These are phyloP conservation scores for Ustilaginoidea virens DNA, from an alignment of 2,329 filamentous ascomycete genomes.

Conservation along the genomic window DNA sequence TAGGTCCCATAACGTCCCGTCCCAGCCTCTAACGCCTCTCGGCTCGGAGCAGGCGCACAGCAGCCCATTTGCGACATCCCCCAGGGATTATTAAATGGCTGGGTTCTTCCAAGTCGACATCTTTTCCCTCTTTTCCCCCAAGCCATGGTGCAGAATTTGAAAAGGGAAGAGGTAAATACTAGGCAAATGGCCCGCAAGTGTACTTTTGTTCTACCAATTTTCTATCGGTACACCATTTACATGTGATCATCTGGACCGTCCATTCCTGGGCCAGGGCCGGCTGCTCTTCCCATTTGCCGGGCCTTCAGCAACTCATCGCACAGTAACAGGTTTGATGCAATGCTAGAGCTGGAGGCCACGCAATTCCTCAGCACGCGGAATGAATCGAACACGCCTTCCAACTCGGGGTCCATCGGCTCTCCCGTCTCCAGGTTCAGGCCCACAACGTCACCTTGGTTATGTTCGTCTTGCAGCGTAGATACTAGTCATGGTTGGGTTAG, in stretches of 20 bases:
- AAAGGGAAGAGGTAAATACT: not conserved
- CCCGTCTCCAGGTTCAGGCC: slow-evolving; percentile 78
- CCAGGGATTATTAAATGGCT: no score
- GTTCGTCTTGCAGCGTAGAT: slow-evolving; percentile 73
- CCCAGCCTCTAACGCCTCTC: no score
- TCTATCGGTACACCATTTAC: slow-evolving; percentile 20
- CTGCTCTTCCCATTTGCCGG: slow-evolving; percentile 71
- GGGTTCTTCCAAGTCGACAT: no score
- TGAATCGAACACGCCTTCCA: slow-evolving; percentile 88
- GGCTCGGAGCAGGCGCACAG: no score
- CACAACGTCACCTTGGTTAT: slow-evolving; percentile 67
- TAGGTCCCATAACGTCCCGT: no score
- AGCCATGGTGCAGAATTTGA: not conserved
- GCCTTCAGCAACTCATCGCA: slow-evolving; percentile 98
- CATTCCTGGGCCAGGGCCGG: slow-evolving; percentile 48
- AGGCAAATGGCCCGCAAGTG: slow-evolving; percentile 11
- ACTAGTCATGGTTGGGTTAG: slow-evolving; percentile 32
- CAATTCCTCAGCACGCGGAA: slow-evolving; percentile 91
- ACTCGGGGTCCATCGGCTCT: slow-evolving; percentile 85
- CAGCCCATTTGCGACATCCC: no score
- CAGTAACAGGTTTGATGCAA: slow-evolving; percentile 84
- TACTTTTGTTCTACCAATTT: slow-evolving; percentile 11
- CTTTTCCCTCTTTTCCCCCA: no score
- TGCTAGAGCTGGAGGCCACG: slow-evolving; percentile 84
- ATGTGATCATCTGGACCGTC: slow-evolving; percentile 41